Conservation (phyloP, 352 stramenopile genomes). For the Elongisporangium senticosum region DNA sequence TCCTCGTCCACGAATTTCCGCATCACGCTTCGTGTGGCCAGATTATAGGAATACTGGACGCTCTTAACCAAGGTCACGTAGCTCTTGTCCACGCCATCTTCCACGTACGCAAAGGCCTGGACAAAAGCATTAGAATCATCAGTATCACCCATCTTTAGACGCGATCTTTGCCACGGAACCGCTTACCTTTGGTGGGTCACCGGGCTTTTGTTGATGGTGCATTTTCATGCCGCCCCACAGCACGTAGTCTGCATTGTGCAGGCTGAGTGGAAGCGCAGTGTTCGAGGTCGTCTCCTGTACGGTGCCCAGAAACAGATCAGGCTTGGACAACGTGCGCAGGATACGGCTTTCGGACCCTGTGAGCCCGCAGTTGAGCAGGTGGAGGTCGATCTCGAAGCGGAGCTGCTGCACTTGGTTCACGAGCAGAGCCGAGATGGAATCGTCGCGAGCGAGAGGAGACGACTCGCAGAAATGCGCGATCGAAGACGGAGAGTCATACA, state of each 20-base stretch:
- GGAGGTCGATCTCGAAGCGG: not conserved
- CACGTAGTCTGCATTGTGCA: not conserved
- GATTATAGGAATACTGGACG: not conserved
- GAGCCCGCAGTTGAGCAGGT: not conserved
- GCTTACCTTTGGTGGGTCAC: not conserved
- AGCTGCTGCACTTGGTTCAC: not conserved
- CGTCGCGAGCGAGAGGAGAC: not conserved
- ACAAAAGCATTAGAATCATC: not conserved
- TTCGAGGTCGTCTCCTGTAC: not conserved
- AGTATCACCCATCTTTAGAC: too few relatives aligned
- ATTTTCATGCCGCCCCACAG: not conserved
- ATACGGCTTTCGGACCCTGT: not conserved
- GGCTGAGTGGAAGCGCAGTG: not conserved
- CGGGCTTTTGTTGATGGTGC: not conserved
- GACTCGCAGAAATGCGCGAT: not conserved
- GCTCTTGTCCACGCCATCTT: not conserved
- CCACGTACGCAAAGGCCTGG: not conserved
- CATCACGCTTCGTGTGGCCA: not conserved
- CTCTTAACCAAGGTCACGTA: not conserved
- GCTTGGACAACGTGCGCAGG: not conserved
- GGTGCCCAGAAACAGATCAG: not conserved
- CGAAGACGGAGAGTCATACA: not conserved
- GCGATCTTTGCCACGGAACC: not conserved
- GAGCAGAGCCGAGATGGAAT: not conserved
- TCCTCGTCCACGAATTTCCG: not conserved